Conservation (phyloP, 176 grass and related monocot species). For the Oryza brachyantha region DNA sequence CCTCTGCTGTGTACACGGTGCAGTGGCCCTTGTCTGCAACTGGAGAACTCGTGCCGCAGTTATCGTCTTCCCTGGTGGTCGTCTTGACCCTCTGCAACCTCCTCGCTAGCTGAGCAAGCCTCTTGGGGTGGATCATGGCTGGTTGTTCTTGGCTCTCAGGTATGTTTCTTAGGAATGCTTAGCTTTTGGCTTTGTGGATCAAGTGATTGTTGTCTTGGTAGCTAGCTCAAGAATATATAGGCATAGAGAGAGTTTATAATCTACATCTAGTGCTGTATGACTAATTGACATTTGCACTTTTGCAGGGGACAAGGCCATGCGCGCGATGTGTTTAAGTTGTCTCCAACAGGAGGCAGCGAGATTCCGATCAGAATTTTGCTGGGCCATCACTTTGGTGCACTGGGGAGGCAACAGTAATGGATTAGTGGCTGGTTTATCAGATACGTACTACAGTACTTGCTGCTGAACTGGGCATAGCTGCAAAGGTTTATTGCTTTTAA, state of each 20-base stretch:
- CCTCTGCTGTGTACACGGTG: constrained; percentile 25
- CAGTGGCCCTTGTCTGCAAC: constrained; percentile 46
- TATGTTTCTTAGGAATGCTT: constrained; percentile 16
- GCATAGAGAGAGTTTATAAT: background rate
- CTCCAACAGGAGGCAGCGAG: constrained; percentile 25
- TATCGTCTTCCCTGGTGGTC: background rate
- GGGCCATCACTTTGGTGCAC: constrained; percentile 10
- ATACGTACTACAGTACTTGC: constrained; percentile 3
- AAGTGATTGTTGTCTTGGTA: constrained; percentile 21
- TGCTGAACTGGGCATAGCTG: constrained; percentile 13
- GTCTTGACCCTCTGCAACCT: constrained; percentile 31
- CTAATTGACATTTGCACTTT: constrained; percentile 17
- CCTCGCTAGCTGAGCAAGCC: constrained; percentile 31
- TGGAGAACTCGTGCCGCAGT: background rate
- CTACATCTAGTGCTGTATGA: background rate
- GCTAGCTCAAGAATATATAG: constrained; percentile 27
- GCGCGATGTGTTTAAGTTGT: background rate
- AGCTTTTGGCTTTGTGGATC: background rate
- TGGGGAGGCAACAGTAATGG: background rate
- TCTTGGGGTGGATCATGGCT: constrained; percentile 36
- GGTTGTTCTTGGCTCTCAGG: constrained; percentile 16
- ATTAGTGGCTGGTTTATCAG: constrained; percentile 10
- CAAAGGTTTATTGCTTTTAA: constrained; percentile 18
- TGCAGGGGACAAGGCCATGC: constrained; percentile 38
- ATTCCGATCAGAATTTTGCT: constrained; percentile 35